Percentiles rank a stretch among this genome's conserved stretches.
Evolutionary conservation across 805 yeast species (phyloP).

Genomic region (Nakazawaea populi): DNA sequence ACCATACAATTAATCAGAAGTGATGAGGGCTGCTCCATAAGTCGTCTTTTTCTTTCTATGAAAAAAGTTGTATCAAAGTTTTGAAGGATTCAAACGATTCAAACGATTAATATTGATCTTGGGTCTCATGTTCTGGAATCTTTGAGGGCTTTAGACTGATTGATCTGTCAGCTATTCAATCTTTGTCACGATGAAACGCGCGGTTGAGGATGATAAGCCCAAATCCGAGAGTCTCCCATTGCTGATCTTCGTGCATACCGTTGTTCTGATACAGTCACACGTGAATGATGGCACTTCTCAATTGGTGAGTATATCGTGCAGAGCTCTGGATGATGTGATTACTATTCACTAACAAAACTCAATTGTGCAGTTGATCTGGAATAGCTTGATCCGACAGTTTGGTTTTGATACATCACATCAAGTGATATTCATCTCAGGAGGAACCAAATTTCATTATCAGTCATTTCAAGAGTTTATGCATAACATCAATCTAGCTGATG

Average conservation of each 20-base stretch:
- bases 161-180: neutral
- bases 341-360: too few species aligned
- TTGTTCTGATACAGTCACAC: neutral
- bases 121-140: too few species aligned
- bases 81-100: too few species aligned
- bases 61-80: too few species aligned
- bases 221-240: neutral
- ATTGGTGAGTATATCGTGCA: neutral
- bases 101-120: too few species aligned
- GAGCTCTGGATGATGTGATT: too few species aligned
- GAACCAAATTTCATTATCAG: neutral
- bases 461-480: conserved; percentile 7
- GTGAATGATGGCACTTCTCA: conserved; percentile 1
- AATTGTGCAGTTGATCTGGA: conserved; percentile 4
- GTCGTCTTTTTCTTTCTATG: too few species aligned
- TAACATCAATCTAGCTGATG: neutral
- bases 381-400: neutral
- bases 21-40: too few species aligned
- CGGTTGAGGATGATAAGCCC: neutral
- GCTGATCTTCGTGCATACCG: neutral
- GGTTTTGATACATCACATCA: neutral
- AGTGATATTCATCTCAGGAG: neutral
- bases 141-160: neutral
- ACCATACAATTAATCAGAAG: too few species aligned
- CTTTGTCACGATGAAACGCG: neutral